Evolutionary conservation across 169 alveolate species (phyloP).

Genomic region (Miamiensis avidus): DNA sequence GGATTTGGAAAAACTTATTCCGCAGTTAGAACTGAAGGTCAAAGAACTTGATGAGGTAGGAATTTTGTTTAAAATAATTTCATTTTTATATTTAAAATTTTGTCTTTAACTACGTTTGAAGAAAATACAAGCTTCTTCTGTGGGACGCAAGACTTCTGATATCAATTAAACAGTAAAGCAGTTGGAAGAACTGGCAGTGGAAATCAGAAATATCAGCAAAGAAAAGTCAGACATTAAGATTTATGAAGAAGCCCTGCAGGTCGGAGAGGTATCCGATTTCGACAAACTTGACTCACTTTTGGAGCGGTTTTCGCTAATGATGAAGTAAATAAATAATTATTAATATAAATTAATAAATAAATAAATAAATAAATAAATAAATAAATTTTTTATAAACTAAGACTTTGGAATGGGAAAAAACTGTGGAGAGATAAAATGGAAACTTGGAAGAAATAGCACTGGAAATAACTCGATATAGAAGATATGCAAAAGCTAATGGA

Average conservation of each 20-base stretch:
- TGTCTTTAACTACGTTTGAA: no score
- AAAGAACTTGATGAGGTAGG: neutral
- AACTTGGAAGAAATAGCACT: no score
- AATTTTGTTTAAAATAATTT: no score
- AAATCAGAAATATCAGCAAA: no score
- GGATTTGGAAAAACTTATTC: neutral
- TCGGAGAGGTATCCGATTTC: neutral
- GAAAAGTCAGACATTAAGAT: neutral
- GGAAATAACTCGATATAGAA: no score
- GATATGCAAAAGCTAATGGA: no score
- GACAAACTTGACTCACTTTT: neutral
- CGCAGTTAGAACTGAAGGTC: neutral
- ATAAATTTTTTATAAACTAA: no score
- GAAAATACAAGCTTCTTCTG: neutral
- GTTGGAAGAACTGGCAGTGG: neutral
- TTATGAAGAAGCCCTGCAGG: neutral
- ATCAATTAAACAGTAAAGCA: neutral
- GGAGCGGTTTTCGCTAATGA: neutral
- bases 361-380: no score
- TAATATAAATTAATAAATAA: no score
- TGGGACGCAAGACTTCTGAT: neutral
- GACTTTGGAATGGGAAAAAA: no score
- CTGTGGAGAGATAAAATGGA: no score
- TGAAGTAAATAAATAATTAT: neutral
- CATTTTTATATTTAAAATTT: no score